These are phyloP conservation scores for Diaporthe humulicola DNA, from an alignment of 2,329 filamentous ascomycete species.

Conservation along the genomic window DNA sequence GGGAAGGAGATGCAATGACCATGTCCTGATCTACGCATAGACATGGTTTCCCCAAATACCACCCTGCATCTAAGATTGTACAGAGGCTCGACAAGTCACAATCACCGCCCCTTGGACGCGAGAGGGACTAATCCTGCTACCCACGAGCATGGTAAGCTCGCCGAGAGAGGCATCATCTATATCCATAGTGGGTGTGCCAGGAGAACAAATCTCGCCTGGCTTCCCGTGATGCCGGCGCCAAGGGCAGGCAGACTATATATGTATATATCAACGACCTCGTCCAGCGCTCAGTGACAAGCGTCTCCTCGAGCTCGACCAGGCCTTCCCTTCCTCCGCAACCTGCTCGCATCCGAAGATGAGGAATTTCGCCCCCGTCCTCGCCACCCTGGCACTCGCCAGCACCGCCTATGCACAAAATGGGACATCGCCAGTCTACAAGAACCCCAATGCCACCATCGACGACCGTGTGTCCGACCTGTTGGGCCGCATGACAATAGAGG, in stretches of 20 bases:
- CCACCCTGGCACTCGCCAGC: conserved; percentile 36
- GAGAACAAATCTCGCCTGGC: not conserved
- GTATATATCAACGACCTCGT: conserved; percentile 22
- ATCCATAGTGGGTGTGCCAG: conserved; percentile 11
- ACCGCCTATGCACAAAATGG: conserved; percentile 36
- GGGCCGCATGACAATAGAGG: conserved; percentile 79
- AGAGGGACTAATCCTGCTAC: conserved; percentile 15
- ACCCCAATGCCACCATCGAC: conserved; percentile 72
- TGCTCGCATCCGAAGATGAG: conserved; percentile 21
- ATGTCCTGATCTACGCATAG: conserved; percentile 19
- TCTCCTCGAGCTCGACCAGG: not conserved
- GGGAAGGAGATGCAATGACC: conserved; percentile 4
- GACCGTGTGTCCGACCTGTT: conserved; percentile 76
- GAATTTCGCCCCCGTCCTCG: conserved; percentile 6
- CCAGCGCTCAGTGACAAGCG: not conserved
- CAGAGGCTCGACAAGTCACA: conserved; percentile 27
- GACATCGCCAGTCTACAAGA: conserved; percentile 68
- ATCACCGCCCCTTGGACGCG: conserved; percentile 5
- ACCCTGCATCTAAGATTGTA: conserved; percentile 16
- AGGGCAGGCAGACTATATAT: conserved; percentile 11
- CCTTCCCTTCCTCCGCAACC: not conserved
- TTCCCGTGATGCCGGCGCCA: conserved; percentile 33
- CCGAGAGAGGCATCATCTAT: not conserved
- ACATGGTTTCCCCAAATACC: conserved; percentile 39
- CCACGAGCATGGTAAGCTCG: conserved; percentile 18